Conservation (phyloP, 2,329 filamentous ascomycete species). For the Aspergillus costaricaensis region DNA sequence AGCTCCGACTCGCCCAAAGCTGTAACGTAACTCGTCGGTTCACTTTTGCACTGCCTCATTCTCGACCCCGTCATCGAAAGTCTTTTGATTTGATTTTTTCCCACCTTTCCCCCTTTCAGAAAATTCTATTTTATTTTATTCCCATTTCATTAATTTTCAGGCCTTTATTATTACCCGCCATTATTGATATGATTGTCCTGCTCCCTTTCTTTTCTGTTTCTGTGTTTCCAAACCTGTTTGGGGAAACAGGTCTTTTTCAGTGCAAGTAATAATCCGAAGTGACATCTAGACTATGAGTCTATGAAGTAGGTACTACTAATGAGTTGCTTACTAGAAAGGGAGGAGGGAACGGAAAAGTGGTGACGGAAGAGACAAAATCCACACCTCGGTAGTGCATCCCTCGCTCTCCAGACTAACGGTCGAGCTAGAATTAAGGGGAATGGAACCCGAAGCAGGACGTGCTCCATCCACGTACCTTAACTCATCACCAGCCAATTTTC, state of each 20-base stretch:
- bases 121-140: slow-evolving; percentile 1
- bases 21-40: slow-evolving; percentile 24
- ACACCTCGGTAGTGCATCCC: not conserved
- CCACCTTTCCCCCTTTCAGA: slow-evolving; percentile 5
- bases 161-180: not conserved
- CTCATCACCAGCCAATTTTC: not conserved
- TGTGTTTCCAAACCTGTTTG: not conserved
- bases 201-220: not conserved
- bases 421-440: slow-evolving; percentile 4
- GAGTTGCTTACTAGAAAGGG: not conserved
- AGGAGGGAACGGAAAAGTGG: not conserved
- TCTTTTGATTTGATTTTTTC: slow-evolving; percentile 13
- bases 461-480: not conserved
- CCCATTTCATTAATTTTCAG: slow-evolving; percentile 4
- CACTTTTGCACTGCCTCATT: slow-evolving; percentile 37
- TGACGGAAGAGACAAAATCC: not conserved
- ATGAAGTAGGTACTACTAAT: too few relatives aligned
- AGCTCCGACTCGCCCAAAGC: slow-evolving; percentile 12
- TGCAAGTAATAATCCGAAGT: not conserved
- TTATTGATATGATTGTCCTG: not conserved
- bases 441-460: not conserved
- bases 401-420: not conserved
- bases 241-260: not conserved
- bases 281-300: too few relatives aligned
- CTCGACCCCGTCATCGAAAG: slow-evolving; percentile 5